Base-by-base conservation (phyloP, 179 eudicot species). In the Drosera spatulata region DNA sequence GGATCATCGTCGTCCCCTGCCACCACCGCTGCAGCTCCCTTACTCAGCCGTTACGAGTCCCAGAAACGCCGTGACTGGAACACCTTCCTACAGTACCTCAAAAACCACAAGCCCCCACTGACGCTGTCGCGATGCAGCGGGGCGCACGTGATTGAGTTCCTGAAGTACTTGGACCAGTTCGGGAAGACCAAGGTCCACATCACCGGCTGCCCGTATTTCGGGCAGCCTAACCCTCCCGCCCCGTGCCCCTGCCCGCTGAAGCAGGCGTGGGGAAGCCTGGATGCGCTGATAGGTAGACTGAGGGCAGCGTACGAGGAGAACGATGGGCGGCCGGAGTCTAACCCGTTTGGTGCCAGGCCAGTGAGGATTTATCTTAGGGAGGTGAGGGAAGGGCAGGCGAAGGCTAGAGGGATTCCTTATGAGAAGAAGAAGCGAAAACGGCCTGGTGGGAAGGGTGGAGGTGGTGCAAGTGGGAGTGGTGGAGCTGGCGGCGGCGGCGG, bases 51-150 rank as follows among this genome's bases (percentile, higher is more conserved):
- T 10, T 84, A 84, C 77, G 95, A 86, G 84, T 84, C 95, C 0
- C 95, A 86, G 58, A 86, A 86, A 62, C 71, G 95, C n/a, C 65
- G 95, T 2, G 95, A 86, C 79, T 86, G 95, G 95, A 86, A 78
- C 69, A 86, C 95, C 33, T 86, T 86, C 77, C 59, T 79, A 15
- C 90, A 86, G 59, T 86, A 84, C 79, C 49, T 86, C 46, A 70
- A 71, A 55, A 86, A 86, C 82, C 95, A 86, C 82, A 84, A 78
- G 68, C 95, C 95, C 2, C 95, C 95, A 10, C 67, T 86, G 4
- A 72, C 87, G 41, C 69, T 84, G 1, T 70, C 75, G 0, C 67
- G 95, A 6, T 86, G 95, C 65, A 86, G 95, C 58, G 95, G 95
- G 4, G 90, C 95, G 14, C 95, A 86, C 74, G 95, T 86, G 39